Evolutionary conservation across 768 basidiomycete genomes (phyloP).

Genomic region (Russula dissimulans): DNA sequence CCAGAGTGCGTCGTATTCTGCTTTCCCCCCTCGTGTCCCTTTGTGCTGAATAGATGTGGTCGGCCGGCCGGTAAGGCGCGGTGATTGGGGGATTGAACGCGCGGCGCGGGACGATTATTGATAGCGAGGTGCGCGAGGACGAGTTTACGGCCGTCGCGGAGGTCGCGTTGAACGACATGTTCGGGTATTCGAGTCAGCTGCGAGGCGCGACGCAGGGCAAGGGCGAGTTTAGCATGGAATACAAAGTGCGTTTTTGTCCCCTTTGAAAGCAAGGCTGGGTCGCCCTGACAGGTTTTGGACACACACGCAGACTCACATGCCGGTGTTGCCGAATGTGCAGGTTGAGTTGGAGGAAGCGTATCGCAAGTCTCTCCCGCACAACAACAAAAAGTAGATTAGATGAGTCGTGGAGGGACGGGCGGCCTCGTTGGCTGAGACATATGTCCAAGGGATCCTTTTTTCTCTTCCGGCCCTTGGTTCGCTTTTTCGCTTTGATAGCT

Average conservation of each 20-base stretch:
- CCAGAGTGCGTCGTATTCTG: slow-evolving; percentile 33
- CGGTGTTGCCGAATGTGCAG: slow-evolving; percentile 81
- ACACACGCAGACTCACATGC: slow-evolving; percentile 51
- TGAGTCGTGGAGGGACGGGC: too few species aligned
- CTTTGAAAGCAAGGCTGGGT: too few species aligned
- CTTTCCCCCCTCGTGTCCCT: not conserved
- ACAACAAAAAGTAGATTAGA: slow-evolving; percentile 59
- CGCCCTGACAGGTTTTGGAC: too few species aligned
- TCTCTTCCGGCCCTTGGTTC: too few species aligned
- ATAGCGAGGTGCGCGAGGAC: slow-evolving; percentile 94
- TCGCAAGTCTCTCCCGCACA: slow-evolving; percentile 60
- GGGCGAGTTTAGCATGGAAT: slow-evolving; percentile 78
- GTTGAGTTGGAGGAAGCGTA: slow-evolving; percentile 83
- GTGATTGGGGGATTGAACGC: slow-evolving; percentile 94
- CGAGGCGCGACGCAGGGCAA: slow-evolving; percentile 96
- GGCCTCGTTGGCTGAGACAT: too few species aligned
- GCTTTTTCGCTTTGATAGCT: too few species aligned
- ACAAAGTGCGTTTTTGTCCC: slow-evolving; percentile 42
- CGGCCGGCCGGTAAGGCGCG: slow-evolving; percentile 36
- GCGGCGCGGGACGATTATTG: slow-evolving; percentile 86
- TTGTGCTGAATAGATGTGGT: slow-evolving; percentile 1
- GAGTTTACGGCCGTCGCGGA: slow-evolving; percentile 90
- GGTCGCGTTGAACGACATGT: slow-evolving; percentile 96
- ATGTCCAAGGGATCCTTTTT: too few species aligned
- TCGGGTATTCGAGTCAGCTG: slow-evolving; percentile 89